Base-by-base conservation (phyloP, 352 stramenopile genomes). In the Phytophthora fragariaefolia region DNA sequence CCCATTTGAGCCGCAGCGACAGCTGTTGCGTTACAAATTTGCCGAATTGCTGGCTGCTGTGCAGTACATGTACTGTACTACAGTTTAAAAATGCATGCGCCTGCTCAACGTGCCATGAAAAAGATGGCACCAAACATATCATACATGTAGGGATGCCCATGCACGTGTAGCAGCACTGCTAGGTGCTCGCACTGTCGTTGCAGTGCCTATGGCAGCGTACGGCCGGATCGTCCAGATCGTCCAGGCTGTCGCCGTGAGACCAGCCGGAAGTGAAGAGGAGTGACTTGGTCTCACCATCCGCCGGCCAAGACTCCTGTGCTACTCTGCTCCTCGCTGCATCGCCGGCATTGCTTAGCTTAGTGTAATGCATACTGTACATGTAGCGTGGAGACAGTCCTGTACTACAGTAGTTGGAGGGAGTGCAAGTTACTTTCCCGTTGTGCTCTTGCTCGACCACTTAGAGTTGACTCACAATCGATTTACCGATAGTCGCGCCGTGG, bases 241-340 rank as follows among this genome's bases (percentile, higher is more conserved):
- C 20, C 34, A 34, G 50, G 24, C 22, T 40, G 23, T 9, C 60
- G 50, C 51, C 42, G 28, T 66, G 48, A 61, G 32, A 71, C 63
- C 63, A 71, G 55, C 34, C 48, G 63, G 55, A 46, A 53, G 17
- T 18, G 63, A 54, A 71, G 63, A 71, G 56, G 63, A 66, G 56
- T 26, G 28, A 24, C 27, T 64, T 55, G 18, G 42, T 13, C 48
- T 70, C 55, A 54, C 54, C 48, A 70, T 70, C 55, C 50, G 9
- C n/a, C 22, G 42, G 20, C 13, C 47, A 59, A 56, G 54, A 66
- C 54, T 61, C 47, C 48, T 36, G 48, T 60, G 52, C 55, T 24
- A 61, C 52, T 69, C 4, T 63, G 28, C 47, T 40, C 50, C 45
- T 57, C 20, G 40, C 24, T 27, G 53, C 51, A 62, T 45, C 26